Percentiles rank a stretch among this genome's conserved stretches.
Conservation (phyloP, 148 eudicot genomes). For the Selenicereus undatus region DNA sequence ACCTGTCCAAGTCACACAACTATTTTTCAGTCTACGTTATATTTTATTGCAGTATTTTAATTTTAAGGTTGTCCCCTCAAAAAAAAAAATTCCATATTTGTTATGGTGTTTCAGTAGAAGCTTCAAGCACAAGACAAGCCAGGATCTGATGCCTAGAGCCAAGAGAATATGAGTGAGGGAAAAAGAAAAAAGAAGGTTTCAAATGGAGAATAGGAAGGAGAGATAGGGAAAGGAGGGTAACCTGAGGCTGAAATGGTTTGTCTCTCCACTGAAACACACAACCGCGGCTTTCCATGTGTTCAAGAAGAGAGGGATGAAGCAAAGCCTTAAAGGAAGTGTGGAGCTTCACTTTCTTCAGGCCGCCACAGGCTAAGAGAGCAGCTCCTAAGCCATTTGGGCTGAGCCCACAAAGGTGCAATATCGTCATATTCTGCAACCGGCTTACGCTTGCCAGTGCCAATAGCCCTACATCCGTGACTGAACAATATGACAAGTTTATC, state of each 20-base stretch:
- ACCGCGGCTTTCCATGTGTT: slow-evolving; percentile 71
- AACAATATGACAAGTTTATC: slow-evolving; percentile 73
- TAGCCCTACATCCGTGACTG: slow-evolving; percentile 72
- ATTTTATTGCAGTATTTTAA: not conserved
- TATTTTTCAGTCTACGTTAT: slow-evolving; percentile 4
- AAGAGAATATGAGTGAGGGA: not conserved
- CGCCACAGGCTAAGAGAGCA: slow-evolving; percentile 70
- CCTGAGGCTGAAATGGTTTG: slow-evolving; percentile 52
- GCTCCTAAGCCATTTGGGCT: slow-evolving; percentile 66
- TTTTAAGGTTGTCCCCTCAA: not conserved
- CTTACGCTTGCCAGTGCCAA: slow-evolving; percentile 68
- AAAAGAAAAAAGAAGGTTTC: not conserved
- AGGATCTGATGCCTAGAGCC: not conserved
- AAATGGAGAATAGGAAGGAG: not conserved
- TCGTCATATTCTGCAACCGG: slow-evolving; percentile 64
- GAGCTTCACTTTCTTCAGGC: slow-evolving; percentile 75
- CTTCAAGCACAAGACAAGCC: not conserved
- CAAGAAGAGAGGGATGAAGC: slow-evolving; percentile 49
- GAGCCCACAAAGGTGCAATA: slow-evolving; percentile 65
- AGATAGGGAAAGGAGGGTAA: not conserved
- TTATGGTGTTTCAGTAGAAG: not conserved
- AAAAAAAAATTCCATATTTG: not conserved
- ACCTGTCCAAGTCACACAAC: slow-evolving; percentile 19
- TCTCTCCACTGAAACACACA: slow-evolving; percentile 67
- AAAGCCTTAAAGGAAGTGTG: slow-evolving; percentile 48